Evolutionary conservation across 108 stramenopile genomes (phyloP).

Genomic region (Seminavis robusta): DNA sequence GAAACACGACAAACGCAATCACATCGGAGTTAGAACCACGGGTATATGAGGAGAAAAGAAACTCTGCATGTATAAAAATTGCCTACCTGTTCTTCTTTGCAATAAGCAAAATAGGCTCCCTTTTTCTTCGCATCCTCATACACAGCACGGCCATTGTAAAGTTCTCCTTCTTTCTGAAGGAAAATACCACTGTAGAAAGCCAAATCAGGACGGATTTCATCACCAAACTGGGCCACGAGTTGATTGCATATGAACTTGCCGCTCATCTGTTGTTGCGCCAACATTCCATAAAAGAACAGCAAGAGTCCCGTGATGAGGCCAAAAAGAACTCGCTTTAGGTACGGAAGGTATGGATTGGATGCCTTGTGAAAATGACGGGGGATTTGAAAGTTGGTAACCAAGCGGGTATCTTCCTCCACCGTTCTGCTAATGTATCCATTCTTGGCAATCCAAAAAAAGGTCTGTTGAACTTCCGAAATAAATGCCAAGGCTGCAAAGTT

Average conservation of each 20-base stretch:
- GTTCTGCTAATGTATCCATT: not conserved
- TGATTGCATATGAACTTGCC: not conserved
- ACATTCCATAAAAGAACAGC: not conserved
- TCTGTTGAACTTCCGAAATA: constrained; percentile 10
- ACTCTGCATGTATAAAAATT: not conserved
- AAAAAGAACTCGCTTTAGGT: too few species aligned
- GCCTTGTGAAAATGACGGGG: not conserved
- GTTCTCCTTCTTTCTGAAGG: not conserved
- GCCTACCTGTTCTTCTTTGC: not conserved
- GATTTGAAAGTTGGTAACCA: not conserved
- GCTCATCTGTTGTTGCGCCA: not conserved
- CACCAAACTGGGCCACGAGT: constrained; percentile 10
- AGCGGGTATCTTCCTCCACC: not conserved
- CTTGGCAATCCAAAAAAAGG: not conserved
- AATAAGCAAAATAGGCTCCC: constrained; percentile 3
- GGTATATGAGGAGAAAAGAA: not conserved
- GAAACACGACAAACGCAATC: not conserved
- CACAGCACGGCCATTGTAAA: not conserved
- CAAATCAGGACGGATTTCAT: not conserved
- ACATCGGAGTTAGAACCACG: not conserved
- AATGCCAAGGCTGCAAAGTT: constrained; percentile 15
- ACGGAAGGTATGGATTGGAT: too few species aligned
- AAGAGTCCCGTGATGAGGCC: not conserved
- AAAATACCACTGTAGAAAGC: constrained; percentile 1
- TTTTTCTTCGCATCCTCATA: not conserved